Evolutionary conservation across 2,329 filamentous ascomycete species (phyloP).

Genomic region (Seiridium unicorne): DNA sequence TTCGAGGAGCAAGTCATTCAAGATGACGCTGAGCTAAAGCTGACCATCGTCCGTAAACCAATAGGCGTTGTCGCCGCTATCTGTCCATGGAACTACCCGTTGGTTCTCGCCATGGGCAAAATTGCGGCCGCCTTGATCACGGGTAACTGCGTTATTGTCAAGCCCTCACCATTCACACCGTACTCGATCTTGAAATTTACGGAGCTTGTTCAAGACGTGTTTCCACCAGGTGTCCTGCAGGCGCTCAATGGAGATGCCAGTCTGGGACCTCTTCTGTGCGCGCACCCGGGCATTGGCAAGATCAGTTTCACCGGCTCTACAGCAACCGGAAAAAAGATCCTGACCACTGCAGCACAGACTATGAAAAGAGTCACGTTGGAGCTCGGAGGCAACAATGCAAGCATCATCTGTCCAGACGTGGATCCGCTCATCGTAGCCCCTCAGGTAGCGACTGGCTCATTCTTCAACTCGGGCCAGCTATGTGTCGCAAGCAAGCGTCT

Average conservation of each 20-base stretch:
- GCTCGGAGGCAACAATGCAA: conserved; percentile 53
- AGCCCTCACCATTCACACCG: conserved; percentile 44
- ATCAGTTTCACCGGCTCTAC: conserved; percentile 49
- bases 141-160: conserved; percentile 45
- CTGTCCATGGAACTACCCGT: conserved; percentile 49
- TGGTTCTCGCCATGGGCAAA: conserved; percentile 35
- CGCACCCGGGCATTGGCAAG: conserved; percentile 3
- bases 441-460: conserved; percentile 1
- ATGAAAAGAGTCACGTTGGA: conserved; percentile 56
- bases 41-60: background rate
- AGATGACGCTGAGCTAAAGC: background rate
- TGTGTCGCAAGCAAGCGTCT: conserved; percentile 5
- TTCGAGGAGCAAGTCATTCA: background rate
- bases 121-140: conserved; percentile 41
- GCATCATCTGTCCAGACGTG: conserved; percentile 49
- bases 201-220: conserved; percentile 36
- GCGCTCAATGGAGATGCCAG: conserved; percentile 40
- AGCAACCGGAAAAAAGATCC: conserved; percentile 54
- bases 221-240: conserved; percentile 44
- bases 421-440: conserved; percentile 25
- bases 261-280: conserved; percentile 31
- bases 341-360: conserved; percentile 46
- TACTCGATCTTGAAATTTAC: conserved; percentile 36
- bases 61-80: conserved; percentile 26
- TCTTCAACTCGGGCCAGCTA: conserved; percentile 8